Conservation (phyloP, 2,329 filamentous ascomycete species). For the Elsinoe ampelina region DNA sequence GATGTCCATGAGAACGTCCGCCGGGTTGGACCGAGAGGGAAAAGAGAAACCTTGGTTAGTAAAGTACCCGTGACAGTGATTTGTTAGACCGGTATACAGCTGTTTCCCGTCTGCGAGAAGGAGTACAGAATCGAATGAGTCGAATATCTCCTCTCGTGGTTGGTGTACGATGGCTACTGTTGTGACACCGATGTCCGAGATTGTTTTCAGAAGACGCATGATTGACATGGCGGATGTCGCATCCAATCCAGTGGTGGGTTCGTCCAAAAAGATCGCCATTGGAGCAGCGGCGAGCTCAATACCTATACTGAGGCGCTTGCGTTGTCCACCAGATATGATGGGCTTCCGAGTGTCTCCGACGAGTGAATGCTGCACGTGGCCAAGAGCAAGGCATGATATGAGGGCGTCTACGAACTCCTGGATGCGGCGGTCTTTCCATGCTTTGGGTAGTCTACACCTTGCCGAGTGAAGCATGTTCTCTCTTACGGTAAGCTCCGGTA, state of each 20-base stretch:
- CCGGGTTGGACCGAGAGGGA: slow-evolving; percentile 41
- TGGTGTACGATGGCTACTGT: slow-evolving; percentile 53
- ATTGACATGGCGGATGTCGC: slow-evolving; percentile 48
- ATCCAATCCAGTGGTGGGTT: slow-evolving; percentile 33
- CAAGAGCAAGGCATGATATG: slow-evolving; percentile 45
- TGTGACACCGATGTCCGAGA: slow-evolving; percentile 47
- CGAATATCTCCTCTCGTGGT: slow-evolving; percentile 50
- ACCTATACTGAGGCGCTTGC: slow-evolving; percentile 50
- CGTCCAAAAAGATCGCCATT: slow-evolving; percentile 35
- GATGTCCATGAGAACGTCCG: slow-evolving; percentile 53
- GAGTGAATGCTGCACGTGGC: slow-evolving; percentile 42
- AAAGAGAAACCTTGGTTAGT: slow-evolving; percentile 45
- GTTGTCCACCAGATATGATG: slow-evolving; percentile 48
- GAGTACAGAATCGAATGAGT: slow-evolving; percentile 47
- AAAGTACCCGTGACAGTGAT: slow-evolving; percentile 41
- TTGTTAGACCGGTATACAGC: slow-evolving; percentile 45
- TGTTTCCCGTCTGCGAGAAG: slow-evolving; percentile 47
- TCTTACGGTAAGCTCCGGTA: slow-evolving; percentile 51
- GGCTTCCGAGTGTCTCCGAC: slow-evolving; percentile 45
- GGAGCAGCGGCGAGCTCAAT: slow-evolving; percentile 50
- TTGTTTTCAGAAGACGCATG: slow-evolving; percentile 45
- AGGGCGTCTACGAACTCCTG: slow-evolving; percentile 46
- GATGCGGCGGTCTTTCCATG: slow-evolving; percentile 43
- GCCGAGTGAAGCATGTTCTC: slow-evolving; percentile 55
- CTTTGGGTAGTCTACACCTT: slow-evolving; percentile 43